Percentiles rank a stretch among this genome's conserved stretches.
phyloP scores from a whole-genome alignment of 2,329 filamentous ascomycete species.

The Phymatotrichopsis omnivora region DNA sequence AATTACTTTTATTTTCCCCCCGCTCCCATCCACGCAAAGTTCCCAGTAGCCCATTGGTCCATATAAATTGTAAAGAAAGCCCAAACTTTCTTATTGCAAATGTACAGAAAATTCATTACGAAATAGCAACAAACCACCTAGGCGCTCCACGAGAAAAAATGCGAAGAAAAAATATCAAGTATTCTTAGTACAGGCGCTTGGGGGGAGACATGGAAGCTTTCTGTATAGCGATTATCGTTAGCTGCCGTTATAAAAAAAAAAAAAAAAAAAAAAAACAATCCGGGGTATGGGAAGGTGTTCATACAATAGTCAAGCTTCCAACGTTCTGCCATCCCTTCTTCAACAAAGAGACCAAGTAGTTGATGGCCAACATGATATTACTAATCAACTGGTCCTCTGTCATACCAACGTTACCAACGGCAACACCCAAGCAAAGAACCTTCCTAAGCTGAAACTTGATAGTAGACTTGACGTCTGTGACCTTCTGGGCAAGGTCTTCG shows the following conservation, averaged over 20 bases:
- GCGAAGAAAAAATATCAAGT: no score
- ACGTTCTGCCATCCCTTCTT: constrained; percentile 99
- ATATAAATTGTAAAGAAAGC: no score
- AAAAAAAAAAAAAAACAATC: not conserved
- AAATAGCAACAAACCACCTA: constrained; percentile 1
- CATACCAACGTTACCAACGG: constrained; percentile 98
- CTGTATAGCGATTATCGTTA: constrained; percentile 20
- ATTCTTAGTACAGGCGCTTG: constrained; percentile 94
- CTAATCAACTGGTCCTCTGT: constrained; percentile 86
- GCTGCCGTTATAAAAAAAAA: not conserved
- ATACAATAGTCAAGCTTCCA: constrained; percentile 82
- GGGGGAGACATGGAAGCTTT: constrained; percentile 99
- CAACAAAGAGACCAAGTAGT: constrained; percentile 97
- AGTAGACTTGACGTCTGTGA: constrained; percentile 99
- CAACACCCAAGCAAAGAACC: constrained; percentile 99
- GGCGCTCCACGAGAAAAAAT: constrained; percentile 19
- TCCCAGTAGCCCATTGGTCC: no score
- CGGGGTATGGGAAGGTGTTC: constrained; percentile 3
- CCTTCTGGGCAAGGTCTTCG: constrained; percentile 88
- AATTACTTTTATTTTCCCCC: no score
- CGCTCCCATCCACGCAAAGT: no score
- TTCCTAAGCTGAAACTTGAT: constrained; percentile 99
- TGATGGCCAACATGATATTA: constrained; percentile 99
- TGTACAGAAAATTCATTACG: constrained; percentile 4
- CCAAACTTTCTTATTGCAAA: constrained; percentile 1